A percentile compares a stretch with the other conserved stretches of the same genome.
These are phyloP conservation scores for Eucalyptus marginata DNA, from an alignment of 345 rosid species.

Conservation along the genomic window DNA sequence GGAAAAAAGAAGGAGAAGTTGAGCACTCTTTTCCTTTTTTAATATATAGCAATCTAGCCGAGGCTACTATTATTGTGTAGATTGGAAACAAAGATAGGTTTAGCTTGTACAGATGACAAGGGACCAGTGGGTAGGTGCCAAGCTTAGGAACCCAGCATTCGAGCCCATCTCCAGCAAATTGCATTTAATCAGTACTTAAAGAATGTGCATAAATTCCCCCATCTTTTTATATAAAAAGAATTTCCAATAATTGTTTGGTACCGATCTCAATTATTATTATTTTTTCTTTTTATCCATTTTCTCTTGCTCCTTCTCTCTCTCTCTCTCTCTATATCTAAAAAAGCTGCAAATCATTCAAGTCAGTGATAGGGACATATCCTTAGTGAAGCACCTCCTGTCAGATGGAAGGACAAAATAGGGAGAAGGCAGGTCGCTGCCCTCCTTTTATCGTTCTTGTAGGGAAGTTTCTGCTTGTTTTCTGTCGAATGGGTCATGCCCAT, in stretches of 20 bases:
- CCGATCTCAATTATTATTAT: neutral
- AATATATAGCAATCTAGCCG: neutral
- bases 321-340: neutral
- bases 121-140: neutral
- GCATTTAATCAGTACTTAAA: neutral
- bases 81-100: neutral
- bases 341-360: neutral
- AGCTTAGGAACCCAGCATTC: neutral
- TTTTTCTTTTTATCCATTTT: neutral
- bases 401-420: neutral
- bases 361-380: neutral
- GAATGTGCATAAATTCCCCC: neutral
- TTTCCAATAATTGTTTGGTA: neutral
- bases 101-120: neutral
- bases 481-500: neutral
- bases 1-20: neutral
- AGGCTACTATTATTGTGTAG: neutral
- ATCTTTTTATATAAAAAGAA: neutral
- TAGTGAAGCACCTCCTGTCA: neutral
- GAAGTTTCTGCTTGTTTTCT: neutral
- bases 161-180: neutral
- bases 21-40: neutral
- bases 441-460: neutral
- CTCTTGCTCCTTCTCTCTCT: neutral
- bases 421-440: neutral